Conservation (phyloP, 352 stramenopile genomes). For the Pythium phragmitis region DNA sequence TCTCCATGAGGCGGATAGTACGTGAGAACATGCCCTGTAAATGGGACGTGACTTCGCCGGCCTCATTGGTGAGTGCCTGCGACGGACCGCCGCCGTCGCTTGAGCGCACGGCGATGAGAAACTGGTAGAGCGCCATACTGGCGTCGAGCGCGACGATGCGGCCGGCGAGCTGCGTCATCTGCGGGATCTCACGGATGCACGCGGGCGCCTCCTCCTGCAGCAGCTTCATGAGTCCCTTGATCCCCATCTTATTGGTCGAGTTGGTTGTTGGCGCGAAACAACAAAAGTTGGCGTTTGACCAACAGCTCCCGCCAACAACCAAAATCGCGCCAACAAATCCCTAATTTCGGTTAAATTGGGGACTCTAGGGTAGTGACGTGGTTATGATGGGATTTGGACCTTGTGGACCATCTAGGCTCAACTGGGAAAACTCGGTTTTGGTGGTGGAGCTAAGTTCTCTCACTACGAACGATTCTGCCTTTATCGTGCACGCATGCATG, state of each 20-base stretch:
- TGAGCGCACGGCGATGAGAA: conserved; percentile 92
- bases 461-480: background rate
- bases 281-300: background rate
- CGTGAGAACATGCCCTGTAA: conserved; percentile 98
- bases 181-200: conserved; percentile 93
- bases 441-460: background rate
- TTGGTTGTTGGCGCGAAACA: background rate
- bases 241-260: conserved; percentile 87
- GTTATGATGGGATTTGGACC: conserved; percentile 14
- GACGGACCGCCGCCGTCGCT: conserved; percentile 82
- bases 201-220: conserved; percentile 96
- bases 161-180: conserved; percentile 94
- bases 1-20: conserved; percentile 98
- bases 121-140: conserved; percentile 99
- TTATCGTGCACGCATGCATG: background rate
- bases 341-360: conserved; percentile 3
- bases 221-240: conserved; percentile 99
- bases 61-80: conserved; percentile 96
- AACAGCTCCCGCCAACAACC: background rate
- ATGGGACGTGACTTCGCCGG: conserved; percentile 94
- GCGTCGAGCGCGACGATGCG: conserved; percentile 98
- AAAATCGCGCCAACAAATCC: conserved; percentile 1
- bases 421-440: background rate
- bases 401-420: background rate
- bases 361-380: background rate